A percentile compares a stretch with the other conserved stretches of the same genome.
Evolutionary conservation across 208 protist species (phyloP).

Genomic region (Zelonia costaricensis): DNA sequence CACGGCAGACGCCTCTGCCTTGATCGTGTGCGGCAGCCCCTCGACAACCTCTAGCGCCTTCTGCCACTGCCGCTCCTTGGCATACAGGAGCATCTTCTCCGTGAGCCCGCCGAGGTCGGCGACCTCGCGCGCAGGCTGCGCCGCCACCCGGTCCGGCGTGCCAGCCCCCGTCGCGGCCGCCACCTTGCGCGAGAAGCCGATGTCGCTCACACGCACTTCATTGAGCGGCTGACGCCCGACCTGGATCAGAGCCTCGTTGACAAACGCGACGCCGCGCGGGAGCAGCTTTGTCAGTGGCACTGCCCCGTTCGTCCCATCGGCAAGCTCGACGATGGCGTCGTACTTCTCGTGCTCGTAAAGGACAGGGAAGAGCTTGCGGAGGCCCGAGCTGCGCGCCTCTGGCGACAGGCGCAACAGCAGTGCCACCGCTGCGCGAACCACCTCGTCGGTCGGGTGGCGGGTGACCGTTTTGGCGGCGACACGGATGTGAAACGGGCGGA

Average conservation of each 20-base stretch:
- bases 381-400: slow-evolving; percentile 15
- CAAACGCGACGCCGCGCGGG: slow-evolving; percentile 64
- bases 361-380: slow-evolving; percentile 63
- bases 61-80: slow-evolving; percentile 78
- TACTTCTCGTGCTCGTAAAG: slow-evolving; percentile 64
- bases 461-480: slow-evolving; percentile 41
- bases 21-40: slow-evolving; percentile 15
- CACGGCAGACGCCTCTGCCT: slow-evolving; percentile 51
- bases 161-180: not conserved
- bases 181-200: slow-evolving; percentile 19
- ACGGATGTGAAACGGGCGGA: slow-evolving; percentile 51
- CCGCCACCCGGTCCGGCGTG: not conserved
- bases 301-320: slow-evolving; percentile 40
- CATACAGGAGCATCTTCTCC: slow-evolving; percentile 79
- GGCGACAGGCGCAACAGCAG: slow-evolving; percentile 43
- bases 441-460: slow-evolving; percentile 36
- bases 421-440: slow-evolving; percentile 31
- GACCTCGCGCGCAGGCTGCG: not conserved
- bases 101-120: slow-evolving; percentile 47
- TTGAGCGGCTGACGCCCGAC: slow-evolving; percentile 52
- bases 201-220: slow-evolving; percentile 41
- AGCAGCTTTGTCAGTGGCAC: slow-evolving; percentile 43
- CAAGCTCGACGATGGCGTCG: slow-evolving; percentile 68
- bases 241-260: slow-evolving; percentile 71
- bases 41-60: slow-evolving; percentile 57